These are phyloP conservation scores for Pichia pseudocactophila DNA, from an alignment of 805 yeast species.

Conservation along the genomic window DNA sequence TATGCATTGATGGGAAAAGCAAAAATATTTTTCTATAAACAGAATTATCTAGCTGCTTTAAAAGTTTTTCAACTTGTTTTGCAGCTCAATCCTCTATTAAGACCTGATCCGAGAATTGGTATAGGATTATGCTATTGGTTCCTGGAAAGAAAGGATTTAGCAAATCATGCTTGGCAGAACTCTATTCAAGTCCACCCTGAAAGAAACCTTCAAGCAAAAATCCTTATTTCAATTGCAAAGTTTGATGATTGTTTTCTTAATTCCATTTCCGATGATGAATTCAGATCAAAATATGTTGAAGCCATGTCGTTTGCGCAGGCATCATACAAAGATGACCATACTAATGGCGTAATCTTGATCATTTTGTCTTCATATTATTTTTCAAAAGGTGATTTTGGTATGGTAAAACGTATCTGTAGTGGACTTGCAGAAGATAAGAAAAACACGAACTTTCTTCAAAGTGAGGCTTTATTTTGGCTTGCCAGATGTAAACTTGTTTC, in stretches of 20 bases:
- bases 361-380: constrained; percentile 64
- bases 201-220: constrained; percentile 45
- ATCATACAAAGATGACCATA: constrained; percentile 33
- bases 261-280: constrained; percentile 52
- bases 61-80: constrained; percentile 78
- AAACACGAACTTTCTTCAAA: constrained; percentile 33
- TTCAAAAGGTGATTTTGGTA: constrained; percentile 51
- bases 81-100: constrained; percentile 62
- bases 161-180: constrained; percentile 76
- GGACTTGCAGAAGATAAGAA: constrained; percentile 36
- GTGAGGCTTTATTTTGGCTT: constrained; percentile 75
- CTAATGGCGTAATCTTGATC: constrained; percentile 55
- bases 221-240: constrained; percentile 57
- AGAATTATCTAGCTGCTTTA: constrained; percentile 64
- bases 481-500: constrained; percentile 66
- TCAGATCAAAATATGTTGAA: constrained; percentile 46
- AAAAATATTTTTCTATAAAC: constrained; percentile 62
- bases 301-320: constrained; percentile 45
- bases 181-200: constrained; percentile 55
- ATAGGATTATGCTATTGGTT: constrained; percentile 93
- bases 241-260: constrained; percentile 54
- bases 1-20: constrained; percentile 82
- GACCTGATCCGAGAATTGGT: constrained; percentile 92
- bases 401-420: constrained; percentile 48
- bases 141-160: constrained; percentile 68